These are phyloP conservation scores for Euphorbia peplus DNA, from an alignment of 345 rosid genomes.

Conservation along the genomic window DNA sequence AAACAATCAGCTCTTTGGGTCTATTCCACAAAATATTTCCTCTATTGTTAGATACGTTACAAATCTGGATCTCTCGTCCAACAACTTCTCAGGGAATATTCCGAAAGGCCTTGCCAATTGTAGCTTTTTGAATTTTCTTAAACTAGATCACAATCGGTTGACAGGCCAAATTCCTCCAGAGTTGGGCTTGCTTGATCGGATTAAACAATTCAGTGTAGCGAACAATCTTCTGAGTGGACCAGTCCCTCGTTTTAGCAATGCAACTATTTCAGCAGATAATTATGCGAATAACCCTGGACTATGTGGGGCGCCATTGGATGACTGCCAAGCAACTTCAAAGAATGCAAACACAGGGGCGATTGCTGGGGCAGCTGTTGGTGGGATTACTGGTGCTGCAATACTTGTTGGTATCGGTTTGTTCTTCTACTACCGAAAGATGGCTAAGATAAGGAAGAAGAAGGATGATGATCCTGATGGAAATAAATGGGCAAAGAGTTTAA, in stretches of 20 bases:
- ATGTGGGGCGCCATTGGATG: constrained; percentile 55
- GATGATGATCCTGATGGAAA: constrained; percentile 90
- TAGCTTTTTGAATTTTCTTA: constrained; percentile 58
- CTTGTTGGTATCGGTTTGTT: constrained; percentile 44
- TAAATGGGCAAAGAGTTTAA: constrained; percentile 77
- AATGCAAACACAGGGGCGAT: constrained; percentile 36
- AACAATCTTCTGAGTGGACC: constrained; percentile 61
- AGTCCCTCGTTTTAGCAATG: constrained; percentile 25
- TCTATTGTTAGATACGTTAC: constrained; percentile 23
- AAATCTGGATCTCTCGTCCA: constrained; percentile 60
- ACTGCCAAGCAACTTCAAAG: constrained; percentile 32
- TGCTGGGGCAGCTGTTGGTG: constrained; percentile 66
- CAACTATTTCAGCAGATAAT: background rate
- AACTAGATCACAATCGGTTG: constrained; percentile 58
- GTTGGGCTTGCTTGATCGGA: constrained; percentile 46
- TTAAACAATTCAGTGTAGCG: constrained; percentile 50
- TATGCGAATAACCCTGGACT: constrained; percentile 57
- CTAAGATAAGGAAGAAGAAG: constrained; percentile 51
- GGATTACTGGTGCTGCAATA: constrained; percentile 62
- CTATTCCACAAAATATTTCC: constrained; percentile 47
- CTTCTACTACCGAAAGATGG: constrained; percentile 52
- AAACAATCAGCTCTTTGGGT: constrained; percentile 55
- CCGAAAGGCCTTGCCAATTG: constrained; percentile 39
- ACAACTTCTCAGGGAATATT: constrained; percentile 63
- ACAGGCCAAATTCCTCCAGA: constrained; percentile 54